Evolutionary conservation across 2,329 filamentous ascomycete species (phyloP).

Genomic region (Cladosporium sphaerospermum): DNA sequence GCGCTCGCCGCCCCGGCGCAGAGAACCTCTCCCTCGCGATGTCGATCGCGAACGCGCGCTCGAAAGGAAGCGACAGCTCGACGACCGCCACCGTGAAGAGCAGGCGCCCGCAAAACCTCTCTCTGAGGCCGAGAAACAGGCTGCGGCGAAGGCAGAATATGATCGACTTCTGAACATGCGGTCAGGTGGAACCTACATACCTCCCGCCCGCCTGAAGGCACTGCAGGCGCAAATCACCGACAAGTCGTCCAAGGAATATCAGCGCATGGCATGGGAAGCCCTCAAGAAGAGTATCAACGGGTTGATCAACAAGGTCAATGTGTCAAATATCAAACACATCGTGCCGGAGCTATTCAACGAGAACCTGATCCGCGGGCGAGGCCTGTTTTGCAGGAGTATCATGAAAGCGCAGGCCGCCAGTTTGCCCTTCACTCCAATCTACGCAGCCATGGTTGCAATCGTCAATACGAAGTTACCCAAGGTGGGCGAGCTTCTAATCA

Average conservation of each 20-base stretch:
- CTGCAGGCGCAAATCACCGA: conserved; percentile 96
- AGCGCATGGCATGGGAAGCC: conserved; percentile 98
- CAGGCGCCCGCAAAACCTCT: conserved; percentile 46
- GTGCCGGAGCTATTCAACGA: conserved; percentile 93
- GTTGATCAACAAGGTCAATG: conserved; percentile 98
- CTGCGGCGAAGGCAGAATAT: conserved; percentile 84
- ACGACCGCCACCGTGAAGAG: conserved; percentile 34
- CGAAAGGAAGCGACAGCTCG: conserved; percentile 49
- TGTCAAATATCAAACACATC: conserved; percentile 95
- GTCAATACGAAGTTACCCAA: conserved; percentile 96
- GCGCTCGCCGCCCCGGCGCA: conserved; percentile 26
- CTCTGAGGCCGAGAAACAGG: conserved; percentile 78
- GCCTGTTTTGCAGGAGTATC: conserved; percentile 89
- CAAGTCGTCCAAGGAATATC: conserved; percentile 92
- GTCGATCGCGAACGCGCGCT: conserved; percentile 45
- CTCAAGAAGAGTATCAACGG: conserved; percentile 99
- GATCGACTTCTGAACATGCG: conserved; percentile 87
- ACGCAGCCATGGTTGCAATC: conserved; percentile 90
- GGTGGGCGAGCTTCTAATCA: conserved; percentile 84
- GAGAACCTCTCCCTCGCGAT: conserved; percentile 40
- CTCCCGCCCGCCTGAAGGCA: conserved; percentile 80
- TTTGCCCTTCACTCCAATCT: conserved; percentile 92
- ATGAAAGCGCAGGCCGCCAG: conserved; percentile 98
- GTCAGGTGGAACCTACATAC: conserved; percentile 93
- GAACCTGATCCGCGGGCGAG: conserved; percentile 85